Evolutionary conservation across 495 filamentous ascomycete species (phyloP), one percentile per base, ranked within the genome.

Genomic region (Trichoderma orchidacearum): DNA sequence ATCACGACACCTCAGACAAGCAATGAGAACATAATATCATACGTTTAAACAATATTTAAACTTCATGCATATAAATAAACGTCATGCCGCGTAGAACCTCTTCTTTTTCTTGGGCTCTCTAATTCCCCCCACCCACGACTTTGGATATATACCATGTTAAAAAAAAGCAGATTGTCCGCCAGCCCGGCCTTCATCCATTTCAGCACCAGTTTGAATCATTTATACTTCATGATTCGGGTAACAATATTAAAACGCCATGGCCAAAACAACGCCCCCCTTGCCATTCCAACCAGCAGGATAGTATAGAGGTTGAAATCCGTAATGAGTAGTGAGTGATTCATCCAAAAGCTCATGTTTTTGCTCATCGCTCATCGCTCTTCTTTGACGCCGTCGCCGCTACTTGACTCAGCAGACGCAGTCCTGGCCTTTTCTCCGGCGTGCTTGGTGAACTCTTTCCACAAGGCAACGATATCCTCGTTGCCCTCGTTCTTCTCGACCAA

Each of bases 401-500:
- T 53, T 53, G 51, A 32, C 7, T 36, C 31, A 13, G 53, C 53
- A 8, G 53, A 6, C 8, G 30, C 28, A 31, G 31, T 11, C 31
- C 21, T 34, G 32, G n/a, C 21, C 53, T 34, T 55, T 7, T 36
- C 8, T n/a, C 53, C 27, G 53, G 53, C 53, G n/a, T 55, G 53
- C 31, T 55, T 59, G 38, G 51, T 70, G 59, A 66, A 64, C 61
- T 75, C 72, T 59, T 73, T 70, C 35, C 75, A 65, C 53, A 77
- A 60, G 54, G 71, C 66, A 21, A 73, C 63, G 25, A 79, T 69
- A 36, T 77, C 73, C 29, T 75, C 74, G 57, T 74, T 75, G 52
- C 74, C 74, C 58, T 77, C 86, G 56, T 88, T 90, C 79, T 96
- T 96, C 74, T 96, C 93, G 55, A 86, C 88, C 51, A 98, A 82